These are phyloP conservation scores for Pichia kluyveri DNA, from an alignment of 805 yeast species.

Conservation along the genomic window DNA sequence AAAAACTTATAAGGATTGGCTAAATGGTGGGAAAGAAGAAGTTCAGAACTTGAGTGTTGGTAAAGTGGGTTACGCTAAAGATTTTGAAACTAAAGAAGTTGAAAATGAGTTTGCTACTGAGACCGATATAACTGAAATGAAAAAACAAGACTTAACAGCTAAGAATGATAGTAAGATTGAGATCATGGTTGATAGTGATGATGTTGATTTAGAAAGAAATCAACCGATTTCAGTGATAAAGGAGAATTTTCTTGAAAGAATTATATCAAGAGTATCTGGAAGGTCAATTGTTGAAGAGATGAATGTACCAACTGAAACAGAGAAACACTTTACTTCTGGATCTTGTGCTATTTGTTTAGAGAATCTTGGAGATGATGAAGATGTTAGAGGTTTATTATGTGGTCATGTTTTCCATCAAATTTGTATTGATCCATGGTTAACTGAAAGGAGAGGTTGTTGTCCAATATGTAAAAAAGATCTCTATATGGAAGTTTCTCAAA, in stretches of 20 bases:
- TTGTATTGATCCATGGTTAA: slow-evolving; percentile 79
- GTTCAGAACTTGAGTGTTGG: slow-evolving; percentile 36
- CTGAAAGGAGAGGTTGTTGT: slow-evolving; percentile 66
- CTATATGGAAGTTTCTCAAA: slow-evolving; percentile 15
- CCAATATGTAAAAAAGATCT: slow-evolving; percentile 71
- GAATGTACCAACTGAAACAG: neutral
- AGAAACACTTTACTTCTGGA: slow-evolving; percentile 51
- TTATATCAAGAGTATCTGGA: neutral
- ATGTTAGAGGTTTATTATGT: slow-evolving; percentile 66
- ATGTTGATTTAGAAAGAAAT: too few species aligned
- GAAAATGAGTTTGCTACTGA: slow-evolving; percentile 1
- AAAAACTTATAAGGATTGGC: slow-evolving; percentile 51
- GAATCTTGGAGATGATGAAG: slow-evolving; percentile 47
- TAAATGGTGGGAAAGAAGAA: slow-evolving; percentile 49
- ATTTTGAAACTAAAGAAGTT: slow-evolving; percentile 27
- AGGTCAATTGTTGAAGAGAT: neutral
- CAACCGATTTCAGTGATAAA: neutral
- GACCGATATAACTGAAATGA: neutral
- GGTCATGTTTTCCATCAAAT: slow-evolving; percentile 77
- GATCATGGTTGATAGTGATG: neutral
- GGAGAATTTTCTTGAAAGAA: neutral
- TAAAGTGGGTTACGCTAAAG: slow-evolving; percentile 26
- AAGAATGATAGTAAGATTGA: neutral
- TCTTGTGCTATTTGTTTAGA: slow-evolving; percentile 76
- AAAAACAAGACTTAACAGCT: neutral